These are phyloP conservation scores for Trichoderma endophyticum DNA, from an alignment of 2,329 filamentous ascomycete genomes.

Conservation along the genomic window DNA sequence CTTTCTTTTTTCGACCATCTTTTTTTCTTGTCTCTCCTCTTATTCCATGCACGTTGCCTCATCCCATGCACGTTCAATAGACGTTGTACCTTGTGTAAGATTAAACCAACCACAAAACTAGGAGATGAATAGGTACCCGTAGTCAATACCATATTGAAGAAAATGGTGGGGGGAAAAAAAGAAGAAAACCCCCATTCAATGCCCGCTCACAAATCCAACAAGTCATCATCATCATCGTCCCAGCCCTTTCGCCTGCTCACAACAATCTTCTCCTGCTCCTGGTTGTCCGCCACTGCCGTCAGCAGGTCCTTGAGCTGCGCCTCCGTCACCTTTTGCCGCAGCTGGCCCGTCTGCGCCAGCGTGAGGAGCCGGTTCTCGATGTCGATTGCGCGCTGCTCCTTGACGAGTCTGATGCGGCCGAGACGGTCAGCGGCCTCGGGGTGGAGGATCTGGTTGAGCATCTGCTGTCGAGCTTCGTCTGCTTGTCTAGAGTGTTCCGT, in stretches of 20 bases:
- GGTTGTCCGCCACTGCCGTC: constrained; percentile 75
- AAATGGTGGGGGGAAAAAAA: background rate
- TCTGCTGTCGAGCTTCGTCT: constrained; percentile 68
- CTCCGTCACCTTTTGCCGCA: constrained; percentile 85
- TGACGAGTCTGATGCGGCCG: constrained; percentile 91
- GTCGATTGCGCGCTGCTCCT: constrained; percentile 83
- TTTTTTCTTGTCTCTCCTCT: background rate
- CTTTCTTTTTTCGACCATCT: background rate
- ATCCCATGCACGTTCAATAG: background rate
- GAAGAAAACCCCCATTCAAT: background rate
- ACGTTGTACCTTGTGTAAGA: background rate
- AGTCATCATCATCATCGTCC: constrained; percentile 80
- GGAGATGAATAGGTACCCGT: background rate
- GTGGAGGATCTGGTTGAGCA: constrained; percentile 89
- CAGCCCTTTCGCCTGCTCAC: constrained; percentile 78
- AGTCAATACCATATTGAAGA: background rate
- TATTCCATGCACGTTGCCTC: background rate
- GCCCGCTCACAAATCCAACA: constrained; percentile 56
- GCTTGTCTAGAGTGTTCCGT: constrained; percentile 39
- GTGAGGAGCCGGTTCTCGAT: constrained; percentile 91
- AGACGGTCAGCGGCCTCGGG: constrained; percentile 91
- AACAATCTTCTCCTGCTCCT: constrained; percentile 80
- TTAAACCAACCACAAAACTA: background rate
- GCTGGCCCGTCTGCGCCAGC: constrained; percentile 83
- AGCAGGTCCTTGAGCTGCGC: constrained; percentile 90